Evolutionary conservation across 345 rosid genomes (phyloP), one percentile per base, ranked within the genome.

Genomic region (Eutrema japonicum): DNA sequence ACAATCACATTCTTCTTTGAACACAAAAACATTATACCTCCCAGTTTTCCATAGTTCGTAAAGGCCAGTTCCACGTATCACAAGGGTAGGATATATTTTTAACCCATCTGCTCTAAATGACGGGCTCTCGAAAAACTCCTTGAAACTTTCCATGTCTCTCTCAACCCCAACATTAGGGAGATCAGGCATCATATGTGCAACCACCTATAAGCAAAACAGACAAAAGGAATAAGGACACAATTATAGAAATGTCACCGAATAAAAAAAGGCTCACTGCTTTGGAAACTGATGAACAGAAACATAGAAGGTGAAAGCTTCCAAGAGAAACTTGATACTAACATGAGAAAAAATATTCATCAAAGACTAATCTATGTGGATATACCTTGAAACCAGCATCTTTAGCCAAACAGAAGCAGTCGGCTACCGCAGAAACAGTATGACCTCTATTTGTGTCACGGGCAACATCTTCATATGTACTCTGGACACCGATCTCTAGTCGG

Each of bases 331-430:
- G 66, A 50, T 46, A 66, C 33, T 10, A 29, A 49, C 33, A 60
- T 46, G 41, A 54, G 4, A 54, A 45, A 54, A 45, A 32, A 48
- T 51, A 38, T 54, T 62, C 13, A 16, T 16, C 36, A 30, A 41
- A 54, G 61, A 48, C 14, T 48, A 8, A 46, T 42, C 2, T 9
- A 48, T 6, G 56, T 26, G 59, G 41, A 8, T 76, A 56, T 57
- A 90, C 99, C 97, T 92, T 96, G 83, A 96, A 96, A 69, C 99
- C 99, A 77, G 96, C 93, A 90, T 96, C 99, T 67, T 90, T 96
- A 35, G 99, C 94, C 85, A 96, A 70, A 85, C 91, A 86, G 84
- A 96, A 96, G 76, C 99, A 96, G 84, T 96, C 98, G 49, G 98
- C 99, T 22, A 96, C 98, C 8, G 99, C 98, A 49, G 97, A 98